phyloP scores from a whole-genome alignment of 1,284 basidiomycete species.

The Malassezia sympodialis region DNA sequence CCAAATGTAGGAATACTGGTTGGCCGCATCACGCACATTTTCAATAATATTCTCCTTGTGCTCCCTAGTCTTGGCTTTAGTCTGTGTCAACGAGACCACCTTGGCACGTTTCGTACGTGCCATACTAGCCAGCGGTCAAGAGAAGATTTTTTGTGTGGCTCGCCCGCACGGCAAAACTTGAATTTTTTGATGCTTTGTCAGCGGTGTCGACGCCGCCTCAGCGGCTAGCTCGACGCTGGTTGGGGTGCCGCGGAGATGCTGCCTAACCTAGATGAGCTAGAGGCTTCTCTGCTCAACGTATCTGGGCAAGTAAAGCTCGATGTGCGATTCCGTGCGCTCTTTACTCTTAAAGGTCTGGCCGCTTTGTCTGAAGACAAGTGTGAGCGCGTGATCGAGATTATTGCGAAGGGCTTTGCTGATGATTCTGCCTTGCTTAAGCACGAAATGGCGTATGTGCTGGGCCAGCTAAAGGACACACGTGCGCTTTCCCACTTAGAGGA shows the following conservation, averaged over 20 bases:
- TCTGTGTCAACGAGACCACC: constrained; percentile 54
- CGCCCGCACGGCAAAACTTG: background rate
- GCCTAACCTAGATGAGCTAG: constrained; percentile 23
- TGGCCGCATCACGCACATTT: constrained; percentile 57
- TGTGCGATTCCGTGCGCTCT: constrained; percentile 80
- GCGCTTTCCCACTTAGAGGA: constrained; percentile 71
- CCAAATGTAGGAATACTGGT: constrained; percentile 86
- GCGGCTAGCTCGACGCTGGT: background rate
- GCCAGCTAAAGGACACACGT: constrained; percentile 67
- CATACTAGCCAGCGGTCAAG: constrained; percentile 25
- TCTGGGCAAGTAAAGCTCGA: constrained; percentile 68
- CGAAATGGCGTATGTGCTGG: constrained; percentile 92
- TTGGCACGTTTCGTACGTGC: constrained; percentile 49
- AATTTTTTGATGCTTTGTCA: constrained; percentile 11
- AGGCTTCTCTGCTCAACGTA: constrained; percentile 30
- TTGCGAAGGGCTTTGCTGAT: constrained; percentile 75
- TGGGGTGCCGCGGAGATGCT: constrained; percentile 1
- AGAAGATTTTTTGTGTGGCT: background rate
- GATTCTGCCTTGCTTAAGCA: constrained; percentile 87
- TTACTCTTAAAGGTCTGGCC: constrained; percentile 76
- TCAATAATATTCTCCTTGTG: constrained; percentile 75
- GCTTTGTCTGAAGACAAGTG: constrained; percentile 27
- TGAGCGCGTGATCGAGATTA: constrained; percentile 62
- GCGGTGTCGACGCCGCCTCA: background rate
- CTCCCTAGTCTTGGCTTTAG: constrained; percentile 53